phyloP scores from a whole-genome alignment of 169 alveolate genomes.

The Amoebophrya sp. region DNA sequence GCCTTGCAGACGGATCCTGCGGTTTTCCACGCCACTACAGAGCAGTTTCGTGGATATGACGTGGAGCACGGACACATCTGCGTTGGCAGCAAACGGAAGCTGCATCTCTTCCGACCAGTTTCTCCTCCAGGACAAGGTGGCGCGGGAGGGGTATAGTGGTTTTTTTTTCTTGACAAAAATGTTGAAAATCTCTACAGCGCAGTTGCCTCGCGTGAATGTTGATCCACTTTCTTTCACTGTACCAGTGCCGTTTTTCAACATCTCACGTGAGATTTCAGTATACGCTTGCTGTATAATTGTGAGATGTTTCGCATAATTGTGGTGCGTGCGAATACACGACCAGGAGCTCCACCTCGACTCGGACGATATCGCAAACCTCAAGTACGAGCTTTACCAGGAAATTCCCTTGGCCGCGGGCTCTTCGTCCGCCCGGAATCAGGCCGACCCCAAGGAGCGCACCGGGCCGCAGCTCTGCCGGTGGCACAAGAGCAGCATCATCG shows the following conservation, averaged over 20 bases:
- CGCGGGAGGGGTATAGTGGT: neutral
- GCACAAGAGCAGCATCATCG: neutral
- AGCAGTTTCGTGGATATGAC: neutral
- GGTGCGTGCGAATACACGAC: neutral
- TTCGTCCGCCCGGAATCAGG: no score
- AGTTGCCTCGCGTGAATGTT: neutral
- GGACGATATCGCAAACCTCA: neutral
- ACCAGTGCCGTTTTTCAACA: no score
- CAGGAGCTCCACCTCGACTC: neutral
- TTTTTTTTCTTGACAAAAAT: neutral
- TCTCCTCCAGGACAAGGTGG: no score
- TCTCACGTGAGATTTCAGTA: no score
- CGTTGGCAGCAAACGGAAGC: neutral
- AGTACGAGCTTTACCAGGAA: slow-evolving; percentile 19
- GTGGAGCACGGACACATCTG: neutral
- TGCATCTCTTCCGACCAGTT: neutral
- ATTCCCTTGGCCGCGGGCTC: neutral
- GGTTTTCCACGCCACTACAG: neutral
- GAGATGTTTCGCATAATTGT: no score
- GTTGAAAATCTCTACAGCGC: neutral
- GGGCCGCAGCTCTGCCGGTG: neutral
- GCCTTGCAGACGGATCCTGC: neutral
- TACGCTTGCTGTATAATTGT: no score
- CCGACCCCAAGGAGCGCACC: neutral
- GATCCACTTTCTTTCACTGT: no score